Conservation (phyloP, 2,329 filamentous ascomycete species). For the Coniella vitis region DNA sequence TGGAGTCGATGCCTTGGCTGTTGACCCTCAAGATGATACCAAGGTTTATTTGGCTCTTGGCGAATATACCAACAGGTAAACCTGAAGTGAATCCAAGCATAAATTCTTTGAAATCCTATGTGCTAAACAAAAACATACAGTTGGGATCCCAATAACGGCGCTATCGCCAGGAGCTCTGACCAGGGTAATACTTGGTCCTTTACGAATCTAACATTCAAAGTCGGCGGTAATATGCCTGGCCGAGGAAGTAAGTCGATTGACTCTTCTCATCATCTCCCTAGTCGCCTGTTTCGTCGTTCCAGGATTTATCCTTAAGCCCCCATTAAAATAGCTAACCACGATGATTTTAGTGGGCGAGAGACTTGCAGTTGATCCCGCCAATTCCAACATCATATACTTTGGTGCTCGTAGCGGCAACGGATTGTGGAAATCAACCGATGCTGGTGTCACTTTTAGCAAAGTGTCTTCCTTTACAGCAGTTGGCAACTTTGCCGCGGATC, state of each 20-base stretch:
- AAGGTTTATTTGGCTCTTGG: slow-evolving; percentile 48
- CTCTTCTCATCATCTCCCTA: too few species aligned
- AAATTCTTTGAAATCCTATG: too few species aligned
- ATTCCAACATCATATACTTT: slow-evolving; percentile 50
- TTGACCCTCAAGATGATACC: slow-evolving; percentile 45
- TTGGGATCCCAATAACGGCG: slow-evolving; percentile 46
- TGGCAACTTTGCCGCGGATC: slow-evolving; percentile 41
- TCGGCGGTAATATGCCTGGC: slow-evolving; percentile 56
- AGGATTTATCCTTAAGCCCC: too few species aligned
- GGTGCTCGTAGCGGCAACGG: slow-evolving; percentile 53
- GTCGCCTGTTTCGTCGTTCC: too few species aligned
- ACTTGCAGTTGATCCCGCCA: slow-evolving; percentile 50
- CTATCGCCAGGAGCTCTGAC: slow-evolving; percentile 48
- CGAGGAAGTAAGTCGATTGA: slow-evolving; percentile 33
- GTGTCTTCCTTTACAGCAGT: slow-evolving; percentile 44
- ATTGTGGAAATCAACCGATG: slow-evolving; percentile 51
- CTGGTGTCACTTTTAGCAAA: slow-evolving; percentile 45
- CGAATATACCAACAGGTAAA: slow-evolving; percentile 49
- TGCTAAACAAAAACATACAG: slow-evolving; percentile 9
- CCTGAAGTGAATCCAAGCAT: background rate
- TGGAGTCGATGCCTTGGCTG: slow-evolving; percentile 50
- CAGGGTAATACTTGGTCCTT: slow-evolving; percentile 45
- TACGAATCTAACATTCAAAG: slow-evolving; percentile 48
- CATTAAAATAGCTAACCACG: too few species aligned
- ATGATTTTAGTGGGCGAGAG: slow-evolving; percentile 40